Percentiles rank a stretch among this genome's conserved stretches.
Evolutionary conservation across 2,329 filamentous ascomycete species (phyloP).

Genomic region (Emergomyces pasteurianus): DNA sequence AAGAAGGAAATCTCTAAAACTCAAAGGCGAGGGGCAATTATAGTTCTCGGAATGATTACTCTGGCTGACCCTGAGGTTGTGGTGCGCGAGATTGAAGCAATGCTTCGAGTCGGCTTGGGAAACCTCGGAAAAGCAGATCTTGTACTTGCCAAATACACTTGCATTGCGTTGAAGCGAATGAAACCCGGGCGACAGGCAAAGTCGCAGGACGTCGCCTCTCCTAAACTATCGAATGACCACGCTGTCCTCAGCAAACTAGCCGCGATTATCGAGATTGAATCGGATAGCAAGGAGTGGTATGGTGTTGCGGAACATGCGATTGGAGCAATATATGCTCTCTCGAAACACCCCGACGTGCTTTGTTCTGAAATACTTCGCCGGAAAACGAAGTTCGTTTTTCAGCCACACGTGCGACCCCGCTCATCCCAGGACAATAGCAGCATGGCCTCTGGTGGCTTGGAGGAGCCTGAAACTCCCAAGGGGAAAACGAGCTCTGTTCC

Average conservation of each 20-base stretch:
- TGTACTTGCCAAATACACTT: constrained; percentile 86
- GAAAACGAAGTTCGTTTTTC: constrained; percentile 75
- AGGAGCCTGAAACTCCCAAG: constrained; percentile 23
- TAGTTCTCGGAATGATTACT: constrained; percentile 92
- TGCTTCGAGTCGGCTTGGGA: constrained; percentile 81
- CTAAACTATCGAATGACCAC: constrained; percentile 82
- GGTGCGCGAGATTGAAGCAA: constrained; percentile 87
- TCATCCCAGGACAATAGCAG: constrained; percentile 17
- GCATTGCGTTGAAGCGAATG: constrained; percentile 82
- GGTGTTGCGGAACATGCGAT: constrained; percentile 94
- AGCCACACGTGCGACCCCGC: constrained; percentile 26
- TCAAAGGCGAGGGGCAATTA: constrained; percentile 85
- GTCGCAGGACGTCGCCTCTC: constrained; percentile 50
- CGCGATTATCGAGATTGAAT: constrained; percentile 71
- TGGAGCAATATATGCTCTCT: constrained; percentile 84
- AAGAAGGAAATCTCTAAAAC: constrained; percentile 85
- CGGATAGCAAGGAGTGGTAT: constrained; percentile 87
- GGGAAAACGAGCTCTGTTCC: constrained; percentile 58
- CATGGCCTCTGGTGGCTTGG: constrained; percentile 12
- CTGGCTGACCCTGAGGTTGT: constrained; percentile 87
- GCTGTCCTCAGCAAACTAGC: constrained; percentile 71
- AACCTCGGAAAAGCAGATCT: constrained; percentile 68
- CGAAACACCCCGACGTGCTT: constrained; percentile 84
- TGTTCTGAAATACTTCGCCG: constrained; percentile 83
- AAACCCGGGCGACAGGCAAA: constrained; percentile 76